Percentiles rank a stretch among this genome's conserved stretches.
Evolutionary conservation across 306 rosid species (phyloP).

Genomic region (Trichosanthes truncata): DNA sequence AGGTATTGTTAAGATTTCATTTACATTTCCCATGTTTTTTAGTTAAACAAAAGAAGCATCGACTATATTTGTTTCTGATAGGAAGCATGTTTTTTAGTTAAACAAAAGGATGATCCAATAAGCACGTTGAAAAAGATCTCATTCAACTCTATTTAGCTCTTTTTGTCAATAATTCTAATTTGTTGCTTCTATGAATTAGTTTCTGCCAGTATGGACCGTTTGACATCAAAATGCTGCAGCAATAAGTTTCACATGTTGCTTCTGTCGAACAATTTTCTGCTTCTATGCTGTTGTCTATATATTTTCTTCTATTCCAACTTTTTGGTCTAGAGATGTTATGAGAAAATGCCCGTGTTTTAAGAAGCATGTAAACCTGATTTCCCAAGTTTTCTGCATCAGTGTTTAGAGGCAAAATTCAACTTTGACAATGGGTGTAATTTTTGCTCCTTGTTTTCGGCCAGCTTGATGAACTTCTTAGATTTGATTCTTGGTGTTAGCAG

Average conservation of each 20-base stretch:
- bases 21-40: neutral
- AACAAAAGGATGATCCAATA: neutral
- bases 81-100: neutral
- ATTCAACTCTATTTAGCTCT: neutral
- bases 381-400: neutral
- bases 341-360: neutral
- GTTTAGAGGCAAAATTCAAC: neutral
- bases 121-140: neutral
- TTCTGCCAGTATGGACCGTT: neutral
- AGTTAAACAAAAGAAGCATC: neutral
- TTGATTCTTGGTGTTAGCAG: neutral
- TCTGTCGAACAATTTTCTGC: neutral
- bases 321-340: neutral
- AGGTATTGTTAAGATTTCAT: constrained; percentile 33
- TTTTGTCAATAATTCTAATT: neutral
- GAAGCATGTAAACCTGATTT: neutral
- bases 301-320: neutral
- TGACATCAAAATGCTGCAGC: neutral
- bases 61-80: too few relatives aligned
- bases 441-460: neutral
- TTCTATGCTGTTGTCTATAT: neutral
- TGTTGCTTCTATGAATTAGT: neutral
- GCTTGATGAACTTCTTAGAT: neutral
- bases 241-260: neutral
- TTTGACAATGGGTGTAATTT: neutral